phyloP scores from a whole-genome alignment of 2,329 filamentous ascomycete species.

The Coleophoma crateriformis region DNA sequence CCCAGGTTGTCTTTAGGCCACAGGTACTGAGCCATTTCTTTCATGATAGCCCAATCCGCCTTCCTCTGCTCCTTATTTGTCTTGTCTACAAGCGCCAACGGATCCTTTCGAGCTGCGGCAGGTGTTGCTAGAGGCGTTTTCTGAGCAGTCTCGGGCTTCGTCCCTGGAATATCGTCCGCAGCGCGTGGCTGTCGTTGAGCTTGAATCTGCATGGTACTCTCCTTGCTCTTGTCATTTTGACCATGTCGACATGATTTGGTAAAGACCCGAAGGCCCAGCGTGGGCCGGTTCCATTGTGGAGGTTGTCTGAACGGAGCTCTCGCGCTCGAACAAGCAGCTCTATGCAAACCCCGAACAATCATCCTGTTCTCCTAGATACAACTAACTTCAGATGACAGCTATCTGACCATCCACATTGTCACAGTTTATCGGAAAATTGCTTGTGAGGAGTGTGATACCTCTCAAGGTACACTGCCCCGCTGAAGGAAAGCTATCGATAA shows the following conservation, averaged over 20 bases:
- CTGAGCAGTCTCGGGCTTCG: constrained; percentile 16
- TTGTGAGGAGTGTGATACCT: constrained; percentile 4
- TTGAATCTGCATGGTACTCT: constrained; percentile 12
- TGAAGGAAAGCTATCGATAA: neutral
- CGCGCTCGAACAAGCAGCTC: constrained; percentile 21
- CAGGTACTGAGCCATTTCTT: constrained; percentile 91
- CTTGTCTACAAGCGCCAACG: constrained; percentile 60
- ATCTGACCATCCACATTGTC: constrained; percentile 12
- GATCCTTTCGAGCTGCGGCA: constrained; percentile 35
- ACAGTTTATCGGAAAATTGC: neutral
- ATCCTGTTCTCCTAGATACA: constrained; percentile 13
- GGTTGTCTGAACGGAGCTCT: constrained; percentile 14
- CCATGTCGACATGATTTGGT: constrained; percentile 17
- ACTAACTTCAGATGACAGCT: constrained; percentile 8
- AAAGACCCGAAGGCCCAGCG: constrained; percentile 20
- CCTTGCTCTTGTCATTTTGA: constrained; percentile 15
- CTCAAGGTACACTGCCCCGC: neutral
- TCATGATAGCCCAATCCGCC: constrained; percentile 98
- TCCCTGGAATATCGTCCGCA: constrained; percentile 14
- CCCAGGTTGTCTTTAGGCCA: constrained; percentile 88
- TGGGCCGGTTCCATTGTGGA: constrained; percentile 15
- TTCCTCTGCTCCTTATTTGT: constrained; percentile 84
- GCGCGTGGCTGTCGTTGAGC: constrained; percentile 13
- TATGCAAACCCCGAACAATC: constrained; percentile 20
- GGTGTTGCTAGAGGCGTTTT: constrained; percentile 12